These are phyloP conservation scores for Eutrema japonicum DNA, from an alignment of 345 rosid species.

Conservation along the genomic window DNA sequence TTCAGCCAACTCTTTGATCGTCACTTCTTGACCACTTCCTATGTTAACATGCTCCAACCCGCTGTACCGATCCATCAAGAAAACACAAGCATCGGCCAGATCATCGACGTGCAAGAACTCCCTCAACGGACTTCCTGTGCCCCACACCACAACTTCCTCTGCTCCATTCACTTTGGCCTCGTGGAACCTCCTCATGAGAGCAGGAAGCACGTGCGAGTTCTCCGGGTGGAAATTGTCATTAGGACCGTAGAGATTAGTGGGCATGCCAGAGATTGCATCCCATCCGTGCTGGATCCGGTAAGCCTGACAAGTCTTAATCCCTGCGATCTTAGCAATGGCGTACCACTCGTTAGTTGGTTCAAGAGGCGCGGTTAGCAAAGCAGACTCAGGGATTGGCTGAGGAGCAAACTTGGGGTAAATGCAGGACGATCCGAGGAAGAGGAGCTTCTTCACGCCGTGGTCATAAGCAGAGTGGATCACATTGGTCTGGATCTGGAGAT, in stretches of 20 bases:
- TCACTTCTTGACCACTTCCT: conserved; percentile 90
- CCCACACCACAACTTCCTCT: conserved; percentile 95
- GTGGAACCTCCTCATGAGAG: conserved; percentile 86
- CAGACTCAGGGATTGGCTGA: conserved; percentile 81
- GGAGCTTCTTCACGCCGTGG: conserved; percentile 70
- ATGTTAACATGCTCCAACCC: conserved; percentile 86
- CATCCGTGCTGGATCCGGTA: conserved; percentile 73
- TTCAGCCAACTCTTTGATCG: conserved; percentile 90
- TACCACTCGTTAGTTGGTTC: conserved; percentile 99
- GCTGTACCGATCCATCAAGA: conserved; percentile 73
- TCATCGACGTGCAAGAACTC: conserved; percentile 97
- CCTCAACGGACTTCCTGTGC: conserved; percentile 85
- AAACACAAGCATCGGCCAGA: conserved; percentile 85
- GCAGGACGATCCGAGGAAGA: conserved; percentile 94
- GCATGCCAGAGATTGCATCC: conserved; percentile 94
- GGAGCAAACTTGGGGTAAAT: conserved; percentile 94
- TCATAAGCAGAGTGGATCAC: conserved; percentile 77
- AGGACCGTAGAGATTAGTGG: conserved; percentile 88
- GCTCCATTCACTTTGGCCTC: conserved; percentile 73
- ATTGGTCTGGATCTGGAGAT: conserved; percentile 95
- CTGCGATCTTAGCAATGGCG: conserved; percentile 87
- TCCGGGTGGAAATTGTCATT: conserved; percentile 92
- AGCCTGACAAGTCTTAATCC: conserved; percentile 96
- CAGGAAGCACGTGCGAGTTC: conserved; percentile 94
- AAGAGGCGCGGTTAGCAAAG: conserved; percentile 74